Conservation (phyloP, 768 basidiomycete genomes). For the Auriculariales sp. region DNA sequence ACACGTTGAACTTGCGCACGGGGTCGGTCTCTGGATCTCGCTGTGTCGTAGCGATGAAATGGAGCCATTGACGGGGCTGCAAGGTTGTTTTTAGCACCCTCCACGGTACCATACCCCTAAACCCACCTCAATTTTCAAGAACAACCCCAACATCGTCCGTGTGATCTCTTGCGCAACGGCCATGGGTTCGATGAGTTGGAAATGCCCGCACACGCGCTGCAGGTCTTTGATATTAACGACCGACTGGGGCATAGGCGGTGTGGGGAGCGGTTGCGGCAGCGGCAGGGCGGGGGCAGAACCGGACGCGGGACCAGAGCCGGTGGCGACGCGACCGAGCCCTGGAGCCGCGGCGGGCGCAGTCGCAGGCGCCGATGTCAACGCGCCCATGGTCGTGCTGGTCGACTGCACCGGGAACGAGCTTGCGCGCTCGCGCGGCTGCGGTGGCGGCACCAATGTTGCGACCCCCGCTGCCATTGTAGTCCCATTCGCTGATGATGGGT, state of each 20-base stretch:
- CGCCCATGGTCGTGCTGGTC: too few species aligned
- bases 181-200: conserved; percentile 40
- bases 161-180: conserved; percentile 83
- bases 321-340: background rate
- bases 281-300: background rate
- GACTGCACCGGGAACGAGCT: conserved; percentile 5
- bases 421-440: conserved; percentile 3
- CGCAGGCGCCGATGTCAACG: conserved; percentile 1
- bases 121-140: conserved; percentile 63
- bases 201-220: conserved; percentile 38
- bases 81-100: conserved; percentile 5
- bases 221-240: conserved; percentile 54
- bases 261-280: background rate
- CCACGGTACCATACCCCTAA: conserved; percentile 1
- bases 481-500: background rate
- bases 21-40: conserved; percentile 52
- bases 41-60: conserved; percentile 54
- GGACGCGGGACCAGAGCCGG: background rate
- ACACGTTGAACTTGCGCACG: conserved; percentile 55
- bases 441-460: too few species aligned
- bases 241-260: conserved; percentile 8
- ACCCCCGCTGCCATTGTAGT: background rate
- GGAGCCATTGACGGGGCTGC: conserved; percentile 79
- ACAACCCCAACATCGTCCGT: conserved; percentile 49
- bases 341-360: conserved; percentile 2